A percentile compares a stretch with the other conserved stretches of the same genome.
Evolutionary conservation across 2,329 filamentous ascomycete genomes (phyloP).

Genomic region (Aspergillus sojae): DNA sequence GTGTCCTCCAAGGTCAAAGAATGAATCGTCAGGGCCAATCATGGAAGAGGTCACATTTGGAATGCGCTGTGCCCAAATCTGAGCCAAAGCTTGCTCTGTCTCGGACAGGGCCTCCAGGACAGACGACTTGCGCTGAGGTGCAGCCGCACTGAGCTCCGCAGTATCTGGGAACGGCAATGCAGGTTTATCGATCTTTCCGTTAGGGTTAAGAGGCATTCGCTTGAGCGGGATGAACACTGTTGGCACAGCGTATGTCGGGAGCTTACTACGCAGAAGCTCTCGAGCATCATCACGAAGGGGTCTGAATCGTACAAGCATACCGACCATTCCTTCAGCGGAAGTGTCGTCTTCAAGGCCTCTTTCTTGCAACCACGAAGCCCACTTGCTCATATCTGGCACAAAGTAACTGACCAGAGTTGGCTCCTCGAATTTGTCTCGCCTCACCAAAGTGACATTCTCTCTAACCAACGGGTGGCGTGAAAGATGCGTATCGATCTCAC

Average conservation of each 20-base stretch:
- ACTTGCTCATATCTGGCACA: constrained; percentile 77
- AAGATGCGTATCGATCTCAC: constrained; percentile 86
- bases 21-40: constrained; percentile 63
- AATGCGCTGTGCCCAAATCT: constrained; percentile 74
- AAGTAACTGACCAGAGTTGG: constrained; percentile 86
- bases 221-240: constrained; percentile 72
- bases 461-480: constrained; percentile 73
- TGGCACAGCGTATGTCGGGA: constrained; percentile 76
- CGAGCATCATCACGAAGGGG: constrained; percentile 62
- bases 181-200: constrained; percentile 80
- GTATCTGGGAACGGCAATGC: constrained; percentile 79
- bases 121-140: constrained; percentile 53
- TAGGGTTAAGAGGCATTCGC: constrained; percentile 78
- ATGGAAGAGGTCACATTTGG: constrained; percentile 67
- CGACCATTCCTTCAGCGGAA: constrained; percentile 55
- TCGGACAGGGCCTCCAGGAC: constrained; percentile 51
- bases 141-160: constrained; percentile 63
- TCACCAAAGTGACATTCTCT: constrained; percentile 83
- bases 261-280: constrained; percentile 70
- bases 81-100: constrained; percentile 69
- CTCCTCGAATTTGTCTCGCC: constrained; percentile 83
- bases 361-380: constrained; percentile 67
- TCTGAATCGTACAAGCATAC: constrained; percentile 63
- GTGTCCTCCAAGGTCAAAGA: constrained; percentile 82
- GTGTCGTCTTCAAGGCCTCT: constrained; percentile 56